Evolutionary conservation across 2,329 filamentous ascomycete genomes (phyloP).

Genomic region (Pseudogymnoascus sp.): DNA sequence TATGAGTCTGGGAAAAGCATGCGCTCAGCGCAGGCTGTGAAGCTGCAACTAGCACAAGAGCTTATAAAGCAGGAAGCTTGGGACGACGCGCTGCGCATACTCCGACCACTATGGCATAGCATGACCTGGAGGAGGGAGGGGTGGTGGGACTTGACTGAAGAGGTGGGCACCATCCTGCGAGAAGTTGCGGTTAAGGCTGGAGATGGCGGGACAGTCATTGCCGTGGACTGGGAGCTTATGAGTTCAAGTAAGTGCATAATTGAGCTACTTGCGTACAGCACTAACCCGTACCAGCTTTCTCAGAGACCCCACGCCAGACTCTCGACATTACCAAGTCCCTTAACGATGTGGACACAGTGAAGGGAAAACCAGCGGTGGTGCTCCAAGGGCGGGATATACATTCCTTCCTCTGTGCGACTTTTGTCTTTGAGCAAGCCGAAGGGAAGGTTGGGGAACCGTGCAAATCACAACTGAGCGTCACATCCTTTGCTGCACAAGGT

Average conservation of each 20-base stretch:
- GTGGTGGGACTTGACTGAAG: conserved; percentile 52
- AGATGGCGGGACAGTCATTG: conserved; percentile 47
- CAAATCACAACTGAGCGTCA: conserved; percentile 48
- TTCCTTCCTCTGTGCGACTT: conserved; percentile 47
- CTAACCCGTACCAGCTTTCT: conserved; percentile 39
- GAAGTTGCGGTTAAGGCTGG: conserved; percentile 45
- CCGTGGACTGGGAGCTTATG: conserved; percentile 59
- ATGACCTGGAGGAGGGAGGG: conserved; percentile 48
- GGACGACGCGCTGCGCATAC: conserved; percentile 44
- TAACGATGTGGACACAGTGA: conserved; percentile 36
- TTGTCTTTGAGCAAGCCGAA: conserved; percentile 50
- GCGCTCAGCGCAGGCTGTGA: conserved; percentile 7
- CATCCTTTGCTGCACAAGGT: conserved; percentile 45
- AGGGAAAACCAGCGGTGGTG: conserved; percentile 41
- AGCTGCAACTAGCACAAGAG: conserved; percentile 49
- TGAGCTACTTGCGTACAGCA: background rate
- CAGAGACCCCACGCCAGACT: conserved; percentile 46
- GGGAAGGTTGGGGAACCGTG: conserved; percentile 54
- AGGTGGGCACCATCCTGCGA: conserved; percentile 53
- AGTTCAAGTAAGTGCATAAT: conserved; percentile 41
- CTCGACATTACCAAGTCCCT: conserved; percentile 53
- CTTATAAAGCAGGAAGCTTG: conserved; percentile 42
- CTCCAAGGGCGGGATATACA: conserved; percentile 43
- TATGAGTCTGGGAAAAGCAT: background rate
- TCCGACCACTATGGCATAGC: conserved; percentile 50